A percentile compares a stretch with the other conserved stretches of the same genome.
Conservation (phyloP, 2,329 filamentous ascomycete genomes). For the Stagonosporopsis chrysanthemi region DNA sequence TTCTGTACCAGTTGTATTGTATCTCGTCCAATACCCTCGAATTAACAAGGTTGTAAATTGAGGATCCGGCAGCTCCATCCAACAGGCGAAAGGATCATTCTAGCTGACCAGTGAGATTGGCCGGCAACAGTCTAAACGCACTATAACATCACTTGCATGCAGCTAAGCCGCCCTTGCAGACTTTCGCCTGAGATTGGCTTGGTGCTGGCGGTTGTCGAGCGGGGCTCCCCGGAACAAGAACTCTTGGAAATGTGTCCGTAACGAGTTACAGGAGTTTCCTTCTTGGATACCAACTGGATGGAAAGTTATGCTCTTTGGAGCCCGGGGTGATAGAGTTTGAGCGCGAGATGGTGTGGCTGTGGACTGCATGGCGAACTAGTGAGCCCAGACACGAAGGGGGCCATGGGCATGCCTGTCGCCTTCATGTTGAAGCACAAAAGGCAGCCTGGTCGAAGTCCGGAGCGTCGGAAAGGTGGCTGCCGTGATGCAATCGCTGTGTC, state of each 20-base stretch:
- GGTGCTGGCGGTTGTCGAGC: conserved; percentile 26
- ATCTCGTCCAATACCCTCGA: neutral
- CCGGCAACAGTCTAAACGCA: conserved; percentile 14
- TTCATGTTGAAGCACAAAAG: neutral
- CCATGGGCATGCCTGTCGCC: conserved; percentile 3
- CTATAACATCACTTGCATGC: conserved; percentile 33
- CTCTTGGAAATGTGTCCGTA: conserved; percentile 15
- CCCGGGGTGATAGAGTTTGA: neutral
- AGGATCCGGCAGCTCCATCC: neutral
- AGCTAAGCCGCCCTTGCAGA: conserved; percentile 25
- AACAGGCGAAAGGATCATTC: conserved; percentile 4
- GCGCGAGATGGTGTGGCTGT: neutral
- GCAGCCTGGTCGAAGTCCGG: conserved; percentile 6
- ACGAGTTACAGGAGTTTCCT: conserved; percentile 19
- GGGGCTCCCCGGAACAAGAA: conserved; percentile 32
- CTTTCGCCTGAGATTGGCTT: conserved; percentile 13
- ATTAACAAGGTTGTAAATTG: neutral
- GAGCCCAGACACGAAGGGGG: conserved; percentile 1
- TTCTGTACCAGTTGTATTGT: neutral
- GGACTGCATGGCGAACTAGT: neutral
- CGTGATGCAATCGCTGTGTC: conserved; percentile 10
- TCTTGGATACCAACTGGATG: conserved; percentile 4
- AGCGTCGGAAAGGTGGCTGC: conserved; percentile 4
- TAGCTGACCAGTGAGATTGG: conserved; percentile 18
- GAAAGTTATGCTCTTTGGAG: conserved; percentile 2